Percentiles rank a stretch among this genome's conserved stretches.
These are phyloP conservation scores for Botrytis hyacinthi DNA, from an alignment of 2,329 filamentous ascomycete species.

Conservation along the genomic window DNA sequence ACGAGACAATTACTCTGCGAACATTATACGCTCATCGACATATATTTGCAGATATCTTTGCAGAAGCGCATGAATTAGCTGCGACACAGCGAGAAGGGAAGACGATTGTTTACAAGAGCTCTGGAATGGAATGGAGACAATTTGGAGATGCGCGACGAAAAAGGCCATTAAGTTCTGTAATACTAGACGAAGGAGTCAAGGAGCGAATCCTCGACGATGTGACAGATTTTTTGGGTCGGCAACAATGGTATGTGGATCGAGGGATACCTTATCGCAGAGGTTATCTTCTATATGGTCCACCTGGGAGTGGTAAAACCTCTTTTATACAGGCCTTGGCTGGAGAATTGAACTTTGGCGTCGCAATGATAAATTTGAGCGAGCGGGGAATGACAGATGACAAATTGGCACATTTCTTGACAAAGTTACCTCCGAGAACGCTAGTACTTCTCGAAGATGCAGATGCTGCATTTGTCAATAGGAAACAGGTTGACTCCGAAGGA, in stretches of 20 bases:
- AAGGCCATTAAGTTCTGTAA: constrained; percentile 81
- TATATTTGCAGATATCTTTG: constrained; percentile 87
- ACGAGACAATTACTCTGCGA: constrained; percentile 90
- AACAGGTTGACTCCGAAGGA: constrained; percentile 56
- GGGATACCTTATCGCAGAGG: constrained; percentile 76
- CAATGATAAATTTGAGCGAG: constrained; percentile 52
- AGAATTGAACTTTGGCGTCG: constrained; percentile 52
- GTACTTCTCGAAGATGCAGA: constrained; percentile 58
- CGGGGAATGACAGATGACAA: constrained; percentile 57
- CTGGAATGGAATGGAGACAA: constrained; percentile 78
- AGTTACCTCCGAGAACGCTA: constrained; percentile 52
- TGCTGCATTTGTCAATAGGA: constrained; percentile 44
- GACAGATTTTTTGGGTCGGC: constrained; percentile 55
- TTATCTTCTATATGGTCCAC: constrained; percentile 75
- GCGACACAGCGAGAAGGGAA: constrained; percentile 82
- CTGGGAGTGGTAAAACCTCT: constrained; percentile 79
- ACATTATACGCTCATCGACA: constrained; percentile 86
- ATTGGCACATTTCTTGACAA: constrained; percentile 49
- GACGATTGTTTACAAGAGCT: constrained; percentile 84
- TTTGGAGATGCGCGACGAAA: constrained; percentile 85
- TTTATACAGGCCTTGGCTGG: constrained; percentile 95
- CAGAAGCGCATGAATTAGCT: constrained; percentile 79
- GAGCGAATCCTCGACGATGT: constrained; percentile 49
- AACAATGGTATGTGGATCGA: constrained; percentile 83
- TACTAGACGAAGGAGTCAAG: constrained; percentile 76